Base-by-base conservation (phyloP, 805 yeast genomes). In the Yarrowia divulgata region DNA sequence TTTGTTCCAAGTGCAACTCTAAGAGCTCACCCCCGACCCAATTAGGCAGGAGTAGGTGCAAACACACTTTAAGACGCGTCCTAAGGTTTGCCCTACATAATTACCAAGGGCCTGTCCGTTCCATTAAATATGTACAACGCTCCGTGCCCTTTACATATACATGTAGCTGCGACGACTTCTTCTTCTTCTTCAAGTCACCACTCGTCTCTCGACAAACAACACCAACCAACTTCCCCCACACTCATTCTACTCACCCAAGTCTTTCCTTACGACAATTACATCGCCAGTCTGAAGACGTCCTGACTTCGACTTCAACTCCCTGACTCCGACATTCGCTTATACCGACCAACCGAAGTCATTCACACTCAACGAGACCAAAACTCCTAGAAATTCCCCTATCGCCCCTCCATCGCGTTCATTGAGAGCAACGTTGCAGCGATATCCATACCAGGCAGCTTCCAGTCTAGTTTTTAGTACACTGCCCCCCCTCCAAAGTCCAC, bases 201-300 rank as follows among this genome's bases (percentile, higher is more conserved):
- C 16, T 29, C 8, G 37, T 32, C 10, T 5, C 19, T 32, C 54
- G 35, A 48, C 32, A 12, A 16, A 48, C n/a, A 48, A 48, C n/a
- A n/a, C n/a, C 29, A 23, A 23, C 29, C 29, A 23, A 19, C 35
- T 32, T 23, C 29, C n/a, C 46, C 45, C 14, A 54, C 46, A 10
- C 60, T 39, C 60, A 3, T 16, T 57, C 19, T n/a, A 37, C 63
- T 57, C 63, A 57, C 63, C 63, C 46, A 37, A 57, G 63, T 57
- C 63, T 10, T 40, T 57, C 63, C 29, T 57, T 57, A 35, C 29
- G 19, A 34, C 13, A n/a, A n/a, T 29, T 13, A 5, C 8, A 23
- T 43, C 13, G 10, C 29, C 37, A 18, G 34, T 9, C 45, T 19
- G 16, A 23, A 43, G 13, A 34, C 57, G 16, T 4, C 29, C 12